Evolutionary conservation across 306 rosid species (phyloP), one percentile per base, ranked within the genome.

Genomic region (Ziziphus jujuba): DNA sequence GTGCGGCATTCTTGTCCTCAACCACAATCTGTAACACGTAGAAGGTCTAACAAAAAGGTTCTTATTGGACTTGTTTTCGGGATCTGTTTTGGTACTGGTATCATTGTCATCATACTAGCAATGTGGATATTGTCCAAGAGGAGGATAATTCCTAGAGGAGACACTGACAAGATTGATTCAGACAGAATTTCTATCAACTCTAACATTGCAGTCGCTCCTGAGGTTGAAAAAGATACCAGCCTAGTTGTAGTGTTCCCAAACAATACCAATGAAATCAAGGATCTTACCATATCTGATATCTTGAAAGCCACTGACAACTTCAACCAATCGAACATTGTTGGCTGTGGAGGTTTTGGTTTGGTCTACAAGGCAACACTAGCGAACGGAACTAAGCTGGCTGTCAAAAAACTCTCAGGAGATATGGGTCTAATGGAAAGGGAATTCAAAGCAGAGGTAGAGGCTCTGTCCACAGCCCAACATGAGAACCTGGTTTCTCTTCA

Each of bases 291-390:
- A 72, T 70, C 75, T 59, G 98, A 92, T 69, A 92, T 89, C 76
- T 63, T 92, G 61, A 89, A 89, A 66, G 92, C 96, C 70, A 92
- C 98, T 9, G 92, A 87, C 60, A 85, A 89, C 84, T 92, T 92
- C 84, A 84, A 88, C 61, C 96, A 92, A 59, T 92, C 96, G 36
- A 89, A 92, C 84, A 92, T 92, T 50, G 67, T 92, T 33, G 98
- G 96, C 40, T 92, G 98, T 47, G 98, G 98, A 9, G 98, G 98
- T 55, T 92, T 89, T 72, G 98, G 98, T 67, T 82, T 92, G 85
- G 98, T 92, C 72, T 92, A 89, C 72, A 92, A 84, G 70, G 98
- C 98, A 74, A 85, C 80, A 17, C 75, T 92, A 62, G 79, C 86
- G 24, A 72, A 87, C 66, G 98, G 96, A 68, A 84, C 82, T 31